Conservation (phyloP, 75 land plant genomes). For the Pinus tabuliformis region DNA sequence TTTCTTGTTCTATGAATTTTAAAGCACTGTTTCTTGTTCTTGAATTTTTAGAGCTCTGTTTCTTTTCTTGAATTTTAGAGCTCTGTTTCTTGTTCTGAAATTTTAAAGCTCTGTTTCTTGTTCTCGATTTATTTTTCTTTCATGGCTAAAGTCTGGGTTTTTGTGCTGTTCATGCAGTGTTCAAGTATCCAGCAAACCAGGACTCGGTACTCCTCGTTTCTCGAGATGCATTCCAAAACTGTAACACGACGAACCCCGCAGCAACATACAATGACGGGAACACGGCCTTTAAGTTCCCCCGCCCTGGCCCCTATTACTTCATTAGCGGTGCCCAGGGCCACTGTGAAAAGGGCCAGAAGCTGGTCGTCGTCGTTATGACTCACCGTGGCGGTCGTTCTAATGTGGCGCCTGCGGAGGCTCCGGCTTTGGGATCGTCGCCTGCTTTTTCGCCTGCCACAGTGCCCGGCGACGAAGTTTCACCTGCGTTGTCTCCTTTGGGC, state of each 20-base stretch:
- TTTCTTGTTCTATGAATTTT: too few species aligned
- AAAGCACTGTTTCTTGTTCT: too few species aligned
- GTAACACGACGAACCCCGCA: constrained; percentile 43
- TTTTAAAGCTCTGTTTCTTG: too few species aligned
- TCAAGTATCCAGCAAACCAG: constrained; percentile 33
- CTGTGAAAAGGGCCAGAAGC: constrained; percentile 66
- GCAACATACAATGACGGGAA: constrained; percentile 29
- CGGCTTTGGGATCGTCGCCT: neutral
- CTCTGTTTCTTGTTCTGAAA: too few species aligned
- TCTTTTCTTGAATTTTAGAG: too few species aligned
- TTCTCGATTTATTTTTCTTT: neutral
- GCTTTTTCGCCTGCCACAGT: neutral
- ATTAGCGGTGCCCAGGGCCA: constrained; percentile 50
- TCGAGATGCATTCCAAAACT: constrained; percentile 30
- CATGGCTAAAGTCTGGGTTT: neutral
- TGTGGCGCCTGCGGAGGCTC: constrained; percentile 1
- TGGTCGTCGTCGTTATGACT: constrained; percentile 46
- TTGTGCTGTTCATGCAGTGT: constrained; percentile 25
- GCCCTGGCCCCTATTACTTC: constrained; percentile 59
- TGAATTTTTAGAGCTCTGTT: too few species aligned
- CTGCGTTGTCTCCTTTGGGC: neutral
- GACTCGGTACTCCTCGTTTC: constrained; percentile 63
- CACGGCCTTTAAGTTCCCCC: constrained; percentile 32
- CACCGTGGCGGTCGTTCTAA: neutral
- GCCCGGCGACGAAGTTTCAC: neutral